A percentile compares a stretch with the other conserved stretches of the same genome.
phyloP scores from a whole-genome alignment of 2,329 filamentous ascomycete species.

The Simplicillium aogashimaense region DNA sequence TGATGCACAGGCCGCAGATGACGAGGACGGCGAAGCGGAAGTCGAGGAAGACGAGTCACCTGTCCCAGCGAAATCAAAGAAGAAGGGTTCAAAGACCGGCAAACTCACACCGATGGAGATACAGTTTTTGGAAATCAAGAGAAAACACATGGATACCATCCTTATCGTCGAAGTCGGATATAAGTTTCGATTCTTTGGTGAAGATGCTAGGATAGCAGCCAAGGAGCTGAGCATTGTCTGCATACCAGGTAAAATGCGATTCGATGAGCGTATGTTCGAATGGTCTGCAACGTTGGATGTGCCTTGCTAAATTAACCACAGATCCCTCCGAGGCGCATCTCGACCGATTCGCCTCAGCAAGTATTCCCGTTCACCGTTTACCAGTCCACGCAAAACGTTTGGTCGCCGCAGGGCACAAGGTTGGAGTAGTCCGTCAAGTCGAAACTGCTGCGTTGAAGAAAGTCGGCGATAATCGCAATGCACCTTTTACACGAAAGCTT shows the following conservation, averaged over 20 bases:
- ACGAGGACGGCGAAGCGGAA: conserved; percentile 44
- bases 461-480: conserved; percentile 85
- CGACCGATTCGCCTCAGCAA: conserved; percentile 87
- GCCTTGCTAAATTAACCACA: conserved; percentile 16
- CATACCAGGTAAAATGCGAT: conserved; percentile 89
- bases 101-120: conserved; percentile 93
- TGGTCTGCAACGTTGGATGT: conserved; percentile 1
- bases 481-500: conserved; percentile 83
- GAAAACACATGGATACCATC: conserved; percentile 78
- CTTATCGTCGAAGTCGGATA: conserved; percentile 94
- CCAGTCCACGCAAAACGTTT: conserved; percentile 91
- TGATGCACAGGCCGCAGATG: conserved; percentile 41
- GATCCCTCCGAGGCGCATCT: conserved; percentile 86
- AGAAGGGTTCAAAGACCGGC: conserved; percentile 58
- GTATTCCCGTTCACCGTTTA: conserved; percentile 84
- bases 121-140: conserved; percentile 90
- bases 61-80: conserved; percentile 39
- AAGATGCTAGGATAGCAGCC: conserved; percentile 81
- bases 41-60: conserved; percentile 45
- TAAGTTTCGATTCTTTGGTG: conserved; percentile 95
- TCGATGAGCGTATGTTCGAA: conserved; percentile 64
- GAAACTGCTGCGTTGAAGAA: conserved; percentile 96
- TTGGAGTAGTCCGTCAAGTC: conserved; percentile 86
- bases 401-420: conserved; percentile 87
- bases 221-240: conserved; percentile 92